These are phyloP conservation scores for Ceratocystis alfenasii DNA, from an alignment of 2,329 filamentous ascomycete species.

Conservation along the genomic window DNA sequence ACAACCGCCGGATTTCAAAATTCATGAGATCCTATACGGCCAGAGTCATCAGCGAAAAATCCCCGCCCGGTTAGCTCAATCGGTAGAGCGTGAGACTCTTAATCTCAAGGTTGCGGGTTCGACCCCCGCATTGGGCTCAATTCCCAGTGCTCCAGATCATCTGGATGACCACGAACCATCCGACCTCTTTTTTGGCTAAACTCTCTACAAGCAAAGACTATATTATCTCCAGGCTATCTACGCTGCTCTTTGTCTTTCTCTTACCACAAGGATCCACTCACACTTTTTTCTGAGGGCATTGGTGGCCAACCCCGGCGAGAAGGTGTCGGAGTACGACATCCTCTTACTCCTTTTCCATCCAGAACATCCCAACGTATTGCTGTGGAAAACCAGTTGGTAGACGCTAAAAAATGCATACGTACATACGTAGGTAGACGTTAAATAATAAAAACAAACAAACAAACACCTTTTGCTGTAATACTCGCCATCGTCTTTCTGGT, in stretches of 20 bases:
- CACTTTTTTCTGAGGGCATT: no score
- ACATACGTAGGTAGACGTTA: background rate
- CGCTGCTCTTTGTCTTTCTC: background rate
- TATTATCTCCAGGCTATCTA: no score
- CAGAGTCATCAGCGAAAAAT: no score
- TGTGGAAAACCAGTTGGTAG: no score
- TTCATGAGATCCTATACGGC: no score
- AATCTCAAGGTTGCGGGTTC: conserved; percentile 37
- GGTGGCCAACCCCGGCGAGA: no score
- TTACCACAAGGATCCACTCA: background rate
- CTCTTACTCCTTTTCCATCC: no score
- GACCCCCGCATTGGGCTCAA: conserved; percentile 30
- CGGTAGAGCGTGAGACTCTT: conserved; percentile 65
- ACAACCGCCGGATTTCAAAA: no score
- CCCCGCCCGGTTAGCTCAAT: conserved; percentile 51
- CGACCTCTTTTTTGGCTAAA: conserved; percentile 1
- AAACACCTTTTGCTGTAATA: background rate
- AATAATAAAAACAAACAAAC: background rate
- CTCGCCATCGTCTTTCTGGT: background rate
- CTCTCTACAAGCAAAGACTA: background rate
- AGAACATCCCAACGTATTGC: no score
- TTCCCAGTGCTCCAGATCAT: conserved; percentile 23
- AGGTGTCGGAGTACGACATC: no score
- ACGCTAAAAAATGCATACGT: background rate
- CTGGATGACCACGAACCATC: conserved; percentile 18